phyloP scores from a whole-genome alignment of 2,329 filamentous ascomycete genomes.

The Neoscytalidium dimidiatum region DNA sequence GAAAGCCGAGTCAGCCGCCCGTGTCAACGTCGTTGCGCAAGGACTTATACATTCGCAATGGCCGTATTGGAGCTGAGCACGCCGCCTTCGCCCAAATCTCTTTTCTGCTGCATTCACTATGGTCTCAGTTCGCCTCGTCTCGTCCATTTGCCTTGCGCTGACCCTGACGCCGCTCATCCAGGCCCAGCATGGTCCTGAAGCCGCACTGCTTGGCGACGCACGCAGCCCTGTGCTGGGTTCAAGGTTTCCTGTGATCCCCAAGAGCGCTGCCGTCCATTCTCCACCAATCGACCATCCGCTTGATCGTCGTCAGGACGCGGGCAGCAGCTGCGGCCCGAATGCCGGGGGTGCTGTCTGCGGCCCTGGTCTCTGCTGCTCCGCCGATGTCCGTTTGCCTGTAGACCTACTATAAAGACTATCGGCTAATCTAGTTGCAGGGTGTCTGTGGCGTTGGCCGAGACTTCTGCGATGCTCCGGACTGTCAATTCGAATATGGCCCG shows the following conservation, averaged over 20 bases:
- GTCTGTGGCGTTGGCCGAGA: slow-evolving; percentile 54
- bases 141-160: not conserved
- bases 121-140: not conserved
- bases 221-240: not conserved
- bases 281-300: slow-evolving; percentile 1
- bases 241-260: not conserved
- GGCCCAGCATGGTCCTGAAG: not conserved
- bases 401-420: not conserved
- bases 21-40: not conserved
- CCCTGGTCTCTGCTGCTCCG: slow-evolving; percentile 6
- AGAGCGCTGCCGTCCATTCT: not conserved
- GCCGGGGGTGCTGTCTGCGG: slow-evolving; percentile 1
- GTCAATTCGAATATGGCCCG: slow-evolving; percentile 33
- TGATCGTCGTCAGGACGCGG: not conserved
- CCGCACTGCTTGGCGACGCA: not conserved
- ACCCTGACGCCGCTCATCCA: not conserved
- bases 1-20: not conserved
- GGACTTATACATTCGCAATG: not conserved
- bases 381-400: not conserved
- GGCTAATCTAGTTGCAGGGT: not conserved
- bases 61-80: not conserved
- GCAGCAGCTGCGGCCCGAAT: slow-evolving; percentile 7
- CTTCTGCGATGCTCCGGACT: slow-evolving; percentile 64
- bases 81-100: not conserved
- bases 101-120: not conserved